Base-by-base conservation (phyloP, 805 yeast species). In the Pichia deserticola region DNA sequence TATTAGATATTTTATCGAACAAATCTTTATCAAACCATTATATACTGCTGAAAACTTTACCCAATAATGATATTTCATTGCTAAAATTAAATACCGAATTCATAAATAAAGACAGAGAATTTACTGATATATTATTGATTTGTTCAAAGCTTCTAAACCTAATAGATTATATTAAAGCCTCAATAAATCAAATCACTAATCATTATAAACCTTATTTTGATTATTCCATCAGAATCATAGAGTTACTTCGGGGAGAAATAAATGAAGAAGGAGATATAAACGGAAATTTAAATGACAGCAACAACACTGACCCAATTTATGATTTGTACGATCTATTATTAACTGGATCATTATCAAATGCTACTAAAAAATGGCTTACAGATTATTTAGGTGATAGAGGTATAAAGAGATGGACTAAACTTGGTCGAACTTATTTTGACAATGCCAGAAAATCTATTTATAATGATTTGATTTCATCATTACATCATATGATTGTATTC, bases 361-460 rank as follows among this genome's bases (percentile, higher is more conserved):
- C 70, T 0, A 66, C 79, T 2, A 74, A 72, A 51, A 81, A 78
- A 49, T 85, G 82, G 81, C 67, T 86, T 59, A 72, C 77, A 27
- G 82, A 82, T 55, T 78, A 81, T 44, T 67, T 85, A 35, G 89
- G 87, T 0, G 89, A 83, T 53, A 68, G 85, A 53, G 86, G 86
- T 32, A 61, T 78, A 20, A 78, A 76, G 53, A 70, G 78, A 54
- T 77, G 88, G 77, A 65, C 67, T 3, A 74, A 72, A 47, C 46
- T 74, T 15, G 83, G 85, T 0, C 73, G 71, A 36, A 63, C 71
- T 1, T 68, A 75, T 12, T 82, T 76, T 57, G 84, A 81, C 40
- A 66, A 67, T 42, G 64, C 76, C 0, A 65, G 81, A 48, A 75
- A 78, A 49, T 62, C 69, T 0, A 54, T 79, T 1, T 75, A 77